Evolutionary conservation across 2,329 filamentous ascomycete genomes (phyloP).

Genomic region (Ophiostoma angusticollis): DNA sequence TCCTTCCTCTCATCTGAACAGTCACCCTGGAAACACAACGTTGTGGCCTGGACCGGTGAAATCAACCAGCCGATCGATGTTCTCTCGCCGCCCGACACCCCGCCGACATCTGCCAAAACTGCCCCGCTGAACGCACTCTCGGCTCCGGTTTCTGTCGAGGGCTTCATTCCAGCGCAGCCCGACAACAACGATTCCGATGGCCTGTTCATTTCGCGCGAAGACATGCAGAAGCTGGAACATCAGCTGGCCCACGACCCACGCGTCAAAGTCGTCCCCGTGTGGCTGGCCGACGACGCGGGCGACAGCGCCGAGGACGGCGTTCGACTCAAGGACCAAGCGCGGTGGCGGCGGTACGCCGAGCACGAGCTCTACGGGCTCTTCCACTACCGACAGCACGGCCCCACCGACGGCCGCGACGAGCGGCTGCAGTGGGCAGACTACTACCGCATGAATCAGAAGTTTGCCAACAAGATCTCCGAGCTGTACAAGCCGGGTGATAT

Average conservation of each 20-base stretch:
- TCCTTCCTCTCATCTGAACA: constrained; percentile 73
- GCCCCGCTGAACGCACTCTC: constrained; percentile 59
- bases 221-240: constrained; percentile 60
- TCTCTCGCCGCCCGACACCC: constrained; percentile 33
- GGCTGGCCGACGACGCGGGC: constrained; percentile 61
- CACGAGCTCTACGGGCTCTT: constrained; percentile 85
- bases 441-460: constrained; percentile 82
- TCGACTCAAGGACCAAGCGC: constrained; percentile 63
- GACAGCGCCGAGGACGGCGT: constrained; percentile 56
- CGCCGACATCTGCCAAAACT: constrained; percentile 36
- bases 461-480: constrained; percentile 78
- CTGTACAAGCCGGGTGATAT: constrained; percentile 88
- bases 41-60: constrained; percentile 93
- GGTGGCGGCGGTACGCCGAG: constrained; percentile 86
- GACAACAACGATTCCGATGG: constrained; percentile 49
- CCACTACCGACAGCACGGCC: constrained; percentile 92
- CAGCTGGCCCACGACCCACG: constrained; percentile 60
- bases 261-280: constrained; percentile 75
- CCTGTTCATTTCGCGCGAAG: constrained; percentile 55
- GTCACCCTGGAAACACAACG: constrained; percentile 78
- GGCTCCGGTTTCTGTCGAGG: constrained; percentile 65
- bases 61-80: constrained; percentile 42
- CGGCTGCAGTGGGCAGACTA: constrained; percentile 85
- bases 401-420: constrained; percentile 70
- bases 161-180: constrained; percentile 46